Evolutionary conservation across 148 eudicot genomes (phyloP), one percentile per base, ranked within the genome.

Genomic region (Silene conica): DNA sequence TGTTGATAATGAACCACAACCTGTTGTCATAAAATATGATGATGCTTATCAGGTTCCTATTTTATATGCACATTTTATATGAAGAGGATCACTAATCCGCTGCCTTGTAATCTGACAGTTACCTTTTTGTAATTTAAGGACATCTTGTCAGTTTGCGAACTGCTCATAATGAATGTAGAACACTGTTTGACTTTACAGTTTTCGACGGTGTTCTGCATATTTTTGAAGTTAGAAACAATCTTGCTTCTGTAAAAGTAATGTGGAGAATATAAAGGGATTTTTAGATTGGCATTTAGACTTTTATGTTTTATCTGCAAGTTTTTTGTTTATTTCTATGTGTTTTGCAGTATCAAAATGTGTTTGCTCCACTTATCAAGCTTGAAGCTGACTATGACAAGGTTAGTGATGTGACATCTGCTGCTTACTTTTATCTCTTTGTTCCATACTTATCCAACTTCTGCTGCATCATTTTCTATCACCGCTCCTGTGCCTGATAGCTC

Each of bases 341-440:
- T 52, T 78, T 86, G 82, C 94, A 96, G 99, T 96, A 96, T 81
- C 99, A 96, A 87, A 96, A 96, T 82, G 97, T 96, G 9, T 96
- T 96, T 34, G 99, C 97, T 6, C 99, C 99, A 56, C 94, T 96
- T 26, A 96, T 96, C 84, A 96, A 96, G 87, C 91, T 96, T 75
- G 99, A 96, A 83, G 99, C 99, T 73, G 99, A 96, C 78, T 96
- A 96, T 82, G 99, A 95, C 79, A 92, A 95, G 79, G 99, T 95
- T 77, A 79, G 87, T 72, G 21, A 69, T 54, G 22, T 68, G 22
- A 46, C 13, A 14, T 13, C 22, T 9, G 18, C 21, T 48, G 6
- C 18, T 10, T 25, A 3, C 5, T 70, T 71, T 2, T 59, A 69
- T 58, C 12, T 63, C 15, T 62, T 52, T 12, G 26, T 16, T 55